Evolutionary conservation across 1,284 basidiomycete species (phyloP).

Genomic region (Cryptococcus wingfieldii): DNA sequence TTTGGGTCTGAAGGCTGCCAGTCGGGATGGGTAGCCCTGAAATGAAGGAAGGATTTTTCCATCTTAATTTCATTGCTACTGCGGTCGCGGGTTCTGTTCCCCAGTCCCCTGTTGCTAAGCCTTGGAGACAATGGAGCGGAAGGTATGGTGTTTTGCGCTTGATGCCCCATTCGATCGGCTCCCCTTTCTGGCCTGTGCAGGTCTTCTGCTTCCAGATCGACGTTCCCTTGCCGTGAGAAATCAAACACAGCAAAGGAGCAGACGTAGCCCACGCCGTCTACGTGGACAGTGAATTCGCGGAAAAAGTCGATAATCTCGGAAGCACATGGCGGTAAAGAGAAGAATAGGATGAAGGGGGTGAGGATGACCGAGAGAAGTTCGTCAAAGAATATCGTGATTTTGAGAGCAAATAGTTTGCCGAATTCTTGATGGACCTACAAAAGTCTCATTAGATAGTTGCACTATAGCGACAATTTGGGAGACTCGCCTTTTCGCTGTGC

Average conservation of each 20-base stretch:
- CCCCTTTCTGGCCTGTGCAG: neutral
- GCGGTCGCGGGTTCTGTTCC: conserved; percentile 3
- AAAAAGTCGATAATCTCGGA: conserved; percentile 91
- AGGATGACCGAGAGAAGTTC: conserved; percentile 86
- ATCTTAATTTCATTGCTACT: conserved; percentile 86
- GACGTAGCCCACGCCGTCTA: conserved; percentile 92
- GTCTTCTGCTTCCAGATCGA: neutral
- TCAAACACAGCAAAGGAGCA: conserved; percentile 98
- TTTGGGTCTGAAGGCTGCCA: conserved; percentile 86
- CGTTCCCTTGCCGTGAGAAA: conserved; percentile 62
- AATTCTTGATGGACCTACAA: conserved; percentile 79
- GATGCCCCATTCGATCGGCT: neutral
- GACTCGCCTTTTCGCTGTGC: conserved; percentile 74
- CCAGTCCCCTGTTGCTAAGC: no score
- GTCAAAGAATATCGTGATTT: conserved; percentile 76
- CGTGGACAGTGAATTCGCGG: conserved; percentile 92
- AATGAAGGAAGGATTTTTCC: conserved; percentile 96
- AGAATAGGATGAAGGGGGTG: conserved; percentile 91
- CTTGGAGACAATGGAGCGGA: neutral
- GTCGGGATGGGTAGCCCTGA: conserved; percentile 91
- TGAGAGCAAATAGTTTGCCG: conserved; percentile 82
- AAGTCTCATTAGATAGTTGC: neutral
- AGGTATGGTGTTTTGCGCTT: neutral
- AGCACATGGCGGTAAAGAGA: conserved; percentile 81
- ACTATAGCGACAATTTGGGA: neutral